phyloP scores from a whole-genome alignment of 2,329 filamentous ascomycete genomes.

The Shiraia bambusicola region DNA sequence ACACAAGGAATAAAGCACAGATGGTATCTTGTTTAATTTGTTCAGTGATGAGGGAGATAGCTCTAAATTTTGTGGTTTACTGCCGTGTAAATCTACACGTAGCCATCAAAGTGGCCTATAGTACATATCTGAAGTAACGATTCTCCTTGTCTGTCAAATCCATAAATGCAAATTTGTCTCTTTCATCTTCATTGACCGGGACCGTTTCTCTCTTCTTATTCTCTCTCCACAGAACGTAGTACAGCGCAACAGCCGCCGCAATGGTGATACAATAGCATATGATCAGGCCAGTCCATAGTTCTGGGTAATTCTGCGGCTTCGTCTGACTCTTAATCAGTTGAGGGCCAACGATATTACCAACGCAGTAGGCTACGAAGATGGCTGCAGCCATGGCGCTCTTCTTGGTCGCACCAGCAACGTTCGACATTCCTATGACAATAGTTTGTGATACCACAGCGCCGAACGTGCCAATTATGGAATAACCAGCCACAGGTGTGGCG shows the following conservation, averaged over 20 bases:
- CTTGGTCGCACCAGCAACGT: slow-evolving; percentile 75
- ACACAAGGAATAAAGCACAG: too few relatives aligned
- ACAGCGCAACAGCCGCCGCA: slow-evolving; percentile 56
- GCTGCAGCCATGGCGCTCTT: slow-evolving; percentile 75
- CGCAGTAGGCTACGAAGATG: slow-evolving; percentile 74
- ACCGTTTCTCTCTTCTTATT: slow-evolving; percentile 53
- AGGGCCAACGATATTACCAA: slow-evolving; percentile 75
- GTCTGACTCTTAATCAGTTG: slow-evolving; percentile 69
- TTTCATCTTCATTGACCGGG: slow-evolving; percentile 59
- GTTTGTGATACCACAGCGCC: slow-evolving; percentile 68
- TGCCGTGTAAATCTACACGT: too few relatives aligned
- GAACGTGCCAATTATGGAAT: slow-evolving; percentile 72
- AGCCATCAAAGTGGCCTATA: slow-evolving; percentile 18
- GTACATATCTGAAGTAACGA: slow-evolving; percentile 58
- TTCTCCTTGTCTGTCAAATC: slow-evolving; percentile 61
- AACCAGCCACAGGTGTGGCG: slow-evolving; percentile 67
- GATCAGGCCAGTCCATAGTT: slow-evolving; percentile 70
- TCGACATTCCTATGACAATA: slow-evolving; percentile 61
- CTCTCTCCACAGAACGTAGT: slow-evolving; percentile 56
- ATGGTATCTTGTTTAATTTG: too few relatives aligned
- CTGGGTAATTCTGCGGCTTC: slow-evolving; percentile 67
- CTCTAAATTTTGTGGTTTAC: too few relatives aligned
- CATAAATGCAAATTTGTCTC: slow-evolving; percentile 50
- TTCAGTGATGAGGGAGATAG: too few relatives aligned
- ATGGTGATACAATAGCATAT: slow-evolving; percentile 70